These are phyloP conservation scores for Cyclocybe aegerita DNA, from an alignment of 768 basidiomycete genomes.

Conservation along the genomic window DNA sequence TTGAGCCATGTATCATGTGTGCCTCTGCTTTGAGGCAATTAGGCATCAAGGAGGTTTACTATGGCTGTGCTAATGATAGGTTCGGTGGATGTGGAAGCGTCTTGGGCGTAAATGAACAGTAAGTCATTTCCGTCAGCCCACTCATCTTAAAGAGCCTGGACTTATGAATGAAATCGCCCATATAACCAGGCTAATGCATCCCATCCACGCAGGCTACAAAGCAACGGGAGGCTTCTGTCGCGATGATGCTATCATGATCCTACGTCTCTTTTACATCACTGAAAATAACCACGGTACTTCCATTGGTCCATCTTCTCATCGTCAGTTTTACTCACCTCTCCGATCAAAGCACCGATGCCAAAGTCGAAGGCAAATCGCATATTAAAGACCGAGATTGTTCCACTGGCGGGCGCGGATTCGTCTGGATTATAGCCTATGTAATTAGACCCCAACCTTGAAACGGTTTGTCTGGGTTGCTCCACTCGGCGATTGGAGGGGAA, in stretches of 20 bases:
- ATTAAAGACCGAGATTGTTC: conserved; percentile 77
- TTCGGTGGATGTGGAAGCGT: conserved; percentile 98
- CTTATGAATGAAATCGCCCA: not conserved
- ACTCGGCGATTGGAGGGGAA: not conserved
- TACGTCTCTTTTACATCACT: conserved; percentile 88
- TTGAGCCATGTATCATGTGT: conserved; percentile 99
- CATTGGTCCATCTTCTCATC: conserved; percentile 6
- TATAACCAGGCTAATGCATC: conserved; percentile 62
- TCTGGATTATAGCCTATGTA: not conserved
- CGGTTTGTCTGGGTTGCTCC: not conserved
- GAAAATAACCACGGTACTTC: conserved; percentile 85
- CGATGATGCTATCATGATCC: conserved; percentile 83
- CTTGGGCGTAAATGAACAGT: conserved; percentile 81
- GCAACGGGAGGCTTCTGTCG: conserved; percentile 76
- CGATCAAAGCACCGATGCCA: conserved; percentile 77
- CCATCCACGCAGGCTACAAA: conserved; percentile 69
- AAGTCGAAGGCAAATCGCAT: conserved; percentile 82
- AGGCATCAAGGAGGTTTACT: conserved; percentile 87
- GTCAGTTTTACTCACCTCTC: conserved; percentile 11
- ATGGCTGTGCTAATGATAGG: conserved; percentile 92
- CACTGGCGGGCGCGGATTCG: conserved; percentile 8
- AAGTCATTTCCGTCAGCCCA: conserved; percentile 19
- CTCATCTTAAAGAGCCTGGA: not conserved
- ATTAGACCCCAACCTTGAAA: not conserved
- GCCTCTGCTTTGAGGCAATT: conserved; percentile 92